Evolutionary conservation across 2,329 filamentous ascomycete species (phyloP), one percentile per base, ranked within the genome.

Genomic region (Aspergillus sp.): DNA sequence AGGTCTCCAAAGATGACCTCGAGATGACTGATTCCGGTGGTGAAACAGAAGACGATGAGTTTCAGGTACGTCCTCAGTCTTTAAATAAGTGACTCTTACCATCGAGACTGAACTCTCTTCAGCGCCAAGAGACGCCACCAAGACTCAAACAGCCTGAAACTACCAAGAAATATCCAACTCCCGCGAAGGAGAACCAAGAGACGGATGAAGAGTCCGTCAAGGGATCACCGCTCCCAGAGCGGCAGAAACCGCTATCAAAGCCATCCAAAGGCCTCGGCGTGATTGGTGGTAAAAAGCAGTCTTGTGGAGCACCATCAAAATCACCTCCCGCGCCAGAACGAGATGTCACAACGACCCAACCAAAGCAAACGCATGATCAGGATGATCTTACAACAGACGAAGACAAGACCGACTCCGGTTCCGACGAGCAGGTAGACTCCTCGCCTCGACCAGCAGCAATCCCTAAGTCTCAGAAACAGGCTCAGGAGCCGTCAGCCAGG

Each of bases 71-170:
- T 56, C 34, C 11, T 2, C n/a, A 16, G 36, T 10, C 14, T 48
- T 29, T 45, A 7, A 6, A 20, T 41, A 17, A 5, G 23, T 25
- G 21, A 21, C 38, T 10, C 17, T 23, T 23, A 16, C 21, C 23
- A 31, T 25, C 5, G 17, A 53, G 41, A 50, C 48, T 47, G 38
- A 53, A 47, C 51, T 20, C 6, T 17, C n/a, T 17, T n/a, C 11
- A 74, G 71, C 67, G 64, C 56, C 68, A 72, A 62, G 64, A 71
- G 53, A 73, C 65, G 4, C 67, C 69, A 44, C 67, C 70, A 16
- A 58, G 61, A 45, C 52, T 68, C 0, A 69, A 62, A 45, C 53
- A 50, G 32, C 38, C 49, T 45, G 20, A 53, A 19, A 38, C 25
- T 2, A 48, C 52, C 29, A 14, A 55, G 21, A 46, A 50, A 6